Evolutionary conservation across 306 rosid species (phyloP), one percentile per base, ranked within the genome.

Genomic region (Cicer bijugum): DNA sequence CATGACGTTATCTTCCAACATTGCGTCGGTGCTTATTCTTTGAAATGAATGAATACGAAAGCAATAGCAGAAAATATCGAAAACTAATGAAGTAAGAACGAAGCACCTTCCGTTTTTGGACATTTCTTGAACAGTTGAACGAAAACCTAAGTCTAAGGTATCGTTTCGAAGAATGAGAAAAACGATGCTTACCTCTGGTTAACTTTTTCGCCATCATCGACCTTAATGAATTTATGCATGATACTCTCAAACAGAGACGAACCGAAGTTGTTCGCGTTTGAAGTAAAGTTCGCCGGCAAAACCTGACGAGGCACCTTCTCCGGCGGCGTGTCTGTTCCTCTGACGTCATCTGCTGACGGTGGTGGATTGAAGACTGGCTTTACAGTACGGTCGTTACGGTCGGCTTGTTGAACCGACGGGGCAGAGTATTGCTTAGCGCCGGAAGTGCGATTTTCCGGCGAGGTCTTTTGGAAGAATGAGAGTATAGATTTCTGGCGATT

Each of bases 311-410:
- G 94, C 71, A 72, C 90, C 84, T 93, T 93, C 89, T 93, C 97
- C 75, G 97, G 98, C 78, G 98, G 98, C 19, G 98, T 91, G 12
- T 91, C 97, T 28, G 96, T 87, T 88, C 97, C 98, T 15, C 79
- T 84, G 63, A 93, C 82, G 50, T 89, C 94, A 37, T 86, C 94
- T 28, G 53, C 15, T 11, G 84, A 71, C 17, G 58, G 44, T 7
- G 75, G 82, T 50, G 58, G 84, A 19, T 65, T 74, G 69, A 47
- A 52, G 50, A 62, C 19, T n/a, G 58, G 17, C 17, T 74, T 42
- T 38, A 62, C 70, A 37, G 38, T 65, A 12, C 58, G 59, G 42
- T 76, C 74, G 20, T 50, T 61, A 8, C 67, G 63, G 55, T 72
- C 57, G 37, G 58, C 15, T 15, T 83, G 77, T 35, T 69, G 86